Evolutionary conservation across 805 yeast genomes (phyloP).

Genomic region (Saccharomyces eubayanus): DNA sequence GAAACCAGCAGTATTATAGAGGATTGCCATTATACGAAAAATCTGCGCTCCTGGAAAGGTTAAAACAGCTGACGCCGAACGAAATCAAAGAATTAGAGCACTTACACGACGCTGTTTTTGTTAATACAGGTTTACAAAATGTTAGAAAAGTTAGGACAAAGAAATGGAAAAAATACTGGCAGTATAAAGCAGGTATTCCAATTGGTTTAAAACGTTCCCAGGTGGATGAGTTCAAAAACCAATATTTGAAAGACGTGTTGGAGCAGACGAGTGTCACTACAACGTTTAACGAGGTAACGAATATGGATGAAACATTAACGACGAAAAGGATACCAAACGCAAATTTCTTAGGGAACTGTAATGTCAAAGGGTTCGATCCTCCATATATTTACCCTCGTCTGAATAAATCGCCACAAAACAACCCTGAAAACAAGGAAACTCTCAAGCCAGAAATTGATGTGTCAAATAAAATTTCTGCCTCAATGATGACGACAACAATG

Average conservation of each 20-base stretch:
- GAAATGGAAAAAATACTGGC: constrained; percentile 45
- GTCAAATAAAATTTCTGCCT: background rate
- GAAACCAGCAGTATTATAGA: constrained; percentile 19
- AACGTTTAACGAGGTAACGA: constrained; percentile 33
- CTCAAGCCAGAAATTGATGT: background rate
- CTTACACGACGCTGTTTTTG: constrained; percentile 40
- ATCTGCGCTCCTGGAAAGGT: constrained; percentile 23
- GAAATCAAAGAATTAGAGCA: constrained; percentile 41
- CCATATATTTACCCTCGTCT: constrained; percentile 26
- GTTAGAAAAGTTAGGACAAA: constrained; percentile 35
- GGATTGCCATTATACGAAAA: constrained; percentile 40
- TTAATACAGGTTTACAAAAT: constrained; percentile 38
- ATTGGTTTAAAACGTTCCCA: constrained; percentile 27
- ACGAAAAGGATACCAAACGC: constrained; percentile 42
- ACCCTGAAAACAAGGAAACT: background rate
- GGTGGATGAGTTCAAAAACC: constrained; percentile 17
- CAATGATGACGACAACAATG: background rate
- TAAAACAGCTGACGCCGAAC: constrained; percentile 27
- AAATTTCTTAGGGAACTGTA: constrained; percentile 39
- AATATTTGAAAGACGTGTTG: constrained; percentile 28
- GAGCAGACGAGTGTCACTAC: constrained; percentile 25
- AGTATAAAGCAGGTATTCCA: constrained; percentile 35
- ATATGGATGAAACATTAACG: constrained; percentile 37
- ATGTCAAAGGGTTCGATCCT: constrained; percentile 39
- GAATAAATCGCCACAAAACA: background rate